Percentiles rank a stretch among this genome's conserved stretches.
Evolutionary conservation across 768 basidiomycete genomes (phyloP).

Genomic region (Podaxis carcinomalis): DNA sequence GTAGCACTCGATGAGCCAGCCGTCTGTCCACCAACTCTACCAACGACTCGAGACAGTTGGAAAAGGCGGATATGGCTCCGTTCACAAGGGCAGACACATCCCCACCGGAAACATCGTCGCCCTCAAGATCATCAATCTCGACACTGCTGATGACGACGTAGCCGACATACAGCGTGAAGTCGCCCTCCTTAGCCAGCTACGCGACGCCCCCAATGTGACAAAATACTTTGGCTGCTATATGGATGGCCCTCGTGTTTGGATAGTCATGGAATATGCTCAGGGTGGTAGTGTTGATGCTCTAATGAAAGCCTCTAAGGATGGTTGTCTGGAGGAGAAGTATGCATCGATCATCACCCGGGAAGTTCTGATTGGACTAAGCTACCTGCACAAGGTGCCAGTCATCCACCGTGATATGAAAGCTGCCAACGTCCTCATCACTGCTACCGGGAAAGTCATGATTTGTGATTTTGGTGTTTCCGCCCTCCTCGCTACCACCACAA

Average conservation of each 20-base stretch:
- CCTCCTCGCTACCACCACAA: conserved; percentile 73
- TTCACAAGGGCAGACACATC: conserved; percentile 86
- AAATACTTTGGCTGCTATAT: conserved; percentile 96
- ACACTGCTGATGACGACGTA: conserved; percentile 94
- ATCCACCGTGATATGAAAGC: conserved; percentile 99
- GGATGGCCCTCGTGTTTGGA: conserved; percentile 96
- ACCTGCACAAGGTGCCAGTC: conserved; percentile 90
- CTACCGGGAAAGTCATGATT: conserved; percentile 87
- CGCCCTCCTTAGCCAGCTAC: conserved; percentile 82
- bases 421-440: conserved; percentile 90
- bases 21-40: conserved; percentile 75
- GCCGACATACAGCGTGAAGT: conserved; percentile 96
- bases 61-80: conserved; percentile 94
- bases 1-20: conserved; percentile 34
- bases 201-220: conserved; percentile 88
- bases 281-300: conserved; percentile 92
- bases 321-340: conserved; percentile 84
- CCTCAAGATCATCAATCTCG: conserved; percentile 98
- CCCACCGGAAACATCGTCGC: conserved; percentile 87
- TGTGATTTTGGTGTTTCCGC: conserved; percentile 99
- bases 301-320: conserved; percentile 80
- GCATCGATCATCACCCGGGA: conserved; percentile 86
- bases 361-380: conserved; percentile 79
- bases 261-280: conserved; percentile 96
- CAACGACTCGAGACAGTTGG: conserved; percentile 89